These are phyloP conservation scores for Penicillium robsamsonii DNA, from an alignment of 495 filamentous ascomycete genomes.

Conservation along the genomic window DNA sequence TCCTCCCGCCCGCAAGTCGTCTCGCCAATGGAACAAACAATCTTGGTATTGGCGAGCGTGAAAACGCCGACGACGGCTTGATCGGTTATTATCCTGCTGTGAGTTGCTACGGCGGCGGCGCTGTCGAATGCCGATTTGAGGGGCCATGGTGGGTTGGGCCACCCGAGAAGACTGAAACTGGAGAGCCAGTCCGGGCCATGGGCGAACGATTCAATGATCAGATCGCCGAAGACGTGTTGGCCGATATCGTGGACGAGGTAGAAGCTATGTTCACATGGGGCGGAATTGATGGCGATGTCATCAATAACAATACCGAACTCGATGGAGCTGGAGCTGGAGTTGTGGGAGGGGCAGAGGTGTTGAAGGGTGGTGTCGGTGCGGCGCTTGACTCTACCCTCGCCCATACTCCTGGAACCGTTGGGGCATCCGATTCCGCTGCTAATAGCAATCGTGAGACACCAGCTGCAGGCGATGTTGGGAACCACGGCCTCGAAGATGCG, in stretches of 20 bases:
- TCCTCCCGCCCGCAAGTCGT: conserved; percentile 85
- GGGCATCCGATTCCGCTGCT: conserved; percentile 25
- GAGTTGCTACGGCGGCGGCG: conserved; percentile 86
- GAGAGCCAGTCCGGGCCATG: conserved; percentile 54
- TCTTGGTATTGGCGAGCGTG: conserved; percentile 72
- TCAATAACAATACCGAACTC: conserved; percentile 31
- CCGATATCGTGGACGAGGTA: conserved; percentile 89
- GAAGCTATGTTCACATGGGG: conserved; percentile 57
- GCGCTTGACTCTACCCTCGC: conserved; percentile 35
- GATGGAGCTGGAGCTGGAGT: conserved; percentile 30
- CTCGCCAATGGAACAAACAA: conserved; percentile 55
- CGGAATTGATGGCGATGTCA: conserved; percentile 40
- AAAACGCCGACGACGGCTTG: conserved; percentile 85
- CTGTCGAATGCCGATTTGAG: conserved; percentile 88
- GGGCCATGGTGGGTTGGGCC: conserved; percentile 88
- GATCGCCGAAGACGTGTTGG: conserved; percentile 90
- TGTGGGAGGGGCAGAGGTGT: conserved; percentile 38
- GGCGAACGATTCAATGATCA: conserved; percentile 87
- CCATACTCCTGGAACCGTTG: conserved; percentile 15
- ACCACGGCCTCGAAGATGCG: conserved; percentile 27
- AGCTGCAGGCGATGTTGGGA: conserved; percentile 16
- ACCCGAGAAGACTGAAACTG: conserved; percentile 37
- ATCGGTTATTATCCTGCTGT: conserved; percentile 94
- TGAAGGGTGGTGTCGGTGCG: conserved; percentile 38
- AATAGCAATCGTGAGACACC: conserved; percentile 28